Base-by-base conservation (phyloP, 768 basidiomycete species). In the Boletus barrowsii region DNA sequence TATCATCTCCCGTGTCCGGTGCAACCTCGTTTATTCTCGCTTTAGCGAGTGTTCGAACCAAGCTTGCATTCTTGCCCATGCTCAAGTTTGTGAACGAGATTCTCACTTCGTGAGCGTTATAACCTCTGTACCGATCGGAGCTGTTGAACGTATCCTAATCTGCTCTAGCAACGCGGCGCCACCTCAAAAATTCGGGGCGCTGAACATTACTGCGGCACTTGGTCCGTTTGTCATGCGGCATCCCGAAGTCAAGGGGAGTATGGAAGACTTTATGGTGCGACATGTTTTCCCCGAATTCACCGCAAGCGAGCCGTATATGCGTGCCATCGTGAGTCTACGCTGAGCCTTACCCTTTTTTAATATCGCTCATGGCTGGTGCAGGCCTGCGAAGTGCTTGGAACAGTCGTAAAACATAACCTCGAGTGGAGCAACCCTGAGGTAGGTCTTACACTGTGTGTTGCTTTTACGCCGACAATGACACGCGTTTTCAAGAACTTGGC, bases 341-440 rank as follows among this genome's bases (percentile, higher is more conserved):
- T 51, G 24, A 9, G 14, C 14, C 14, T 10, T 22, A 1, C 30
- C 29, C 14, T 7, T 24, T 37, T 29, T 10, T 20, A 22, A 22
- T 30, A 29, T 29, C 29, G 4, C 50, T 59, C 15, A 48, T 35
- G 24, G 20, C n/a, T 24, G 42, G 18, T 6, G 10, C 59, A 88
- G 90, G 90, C 92, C 35, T 84, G 86, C 62, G 89, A 93, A 61
- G 84, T 96, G 49, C 72, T 94, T 48, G 87, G 84, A 18, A 86
- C 84, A 4, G 79, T 90, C 26, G 83, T 84, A 53, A 87, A 88
- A 64, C 72, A 79, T 41, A 84, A 83, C n/a, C 69, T 94, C 48
- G 70, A 74, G 42, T 94, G 83, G 82, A 76, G 79, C 1, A 81
- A 70, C 53, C 75, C 83, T 32, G 83, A 87, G 72, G 88, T 88